Conservation (phyloP, 805 yeast genomes). For the Wickerhamomyces canadensis region DNA sequence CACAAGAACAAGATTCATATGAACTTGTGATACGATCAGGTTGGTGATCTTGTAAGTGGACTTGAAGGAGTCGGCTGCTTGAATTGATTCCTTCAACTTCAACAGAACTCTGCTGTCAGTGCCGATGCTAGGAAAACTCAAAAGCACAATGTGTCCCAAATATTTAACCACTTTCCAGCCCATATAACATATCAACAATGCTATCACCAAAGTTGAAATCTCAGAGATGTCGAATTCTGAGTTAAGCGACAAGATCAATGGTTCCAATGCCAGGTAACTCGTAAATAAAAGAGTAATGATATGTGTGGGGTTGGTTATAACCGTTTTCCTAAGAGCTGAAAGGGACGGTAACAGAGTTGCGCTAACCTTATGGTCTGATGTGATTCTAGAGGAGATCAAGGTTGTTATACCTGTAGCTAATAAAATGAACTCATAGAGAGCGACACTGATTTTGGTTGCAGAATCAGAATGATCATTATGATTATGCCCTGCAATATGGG, state of each 20-base stretch:
- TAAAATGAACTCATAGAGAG: conserved; percentile 27
- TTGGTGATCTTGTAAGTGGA: conserved; percentile 40
- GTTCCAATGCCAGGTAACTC: conserved; percentile 34
- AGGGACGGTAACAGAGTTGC: conserved; percentile 1
- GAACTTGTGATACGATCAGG: conserved; percentile 55
- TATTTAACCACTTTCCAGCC: conserved; percentile 49
- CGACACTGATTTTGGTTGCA: conserved; percentile 16
- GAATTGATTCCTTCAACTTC: conserved; percentile 40
- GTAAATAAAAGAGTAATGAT: conserved; percentile 40
- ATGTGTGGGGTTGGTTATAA: conserved; percentile 28
- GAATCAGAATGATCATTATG: conserved; percentile 20
- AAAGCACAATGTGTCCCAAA: conserved; percentile 46
- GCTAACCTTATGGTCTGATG: neutral
- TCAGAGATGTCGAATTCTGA: conserved; percentile 31
- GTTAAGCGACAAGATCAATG: conserved; percentile 25
- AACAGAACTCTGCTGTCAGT: conserved; percentile 33
- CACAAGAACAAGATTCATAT: conserved; percentile 53
- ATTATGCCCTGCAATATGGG: conserved; percentile 19
- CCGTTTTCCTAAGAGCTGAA: conserved; percentile 12
- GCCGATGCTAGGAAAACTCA: conserved; percentile 46
- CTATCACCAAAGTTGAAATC: conserved; percentile 39
- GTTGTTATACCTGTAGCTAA: conserved; percentile 25
- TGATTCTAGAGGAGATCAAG: conserved; percentile 27
- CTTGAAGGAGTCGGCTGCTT: conserved; percentile 45
- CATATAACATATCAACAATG: conserved; percentile 38